Base-by-base conservation (phyloP, 768 basidiomycete genomes). In the Astraeus odoratus region DNA sequence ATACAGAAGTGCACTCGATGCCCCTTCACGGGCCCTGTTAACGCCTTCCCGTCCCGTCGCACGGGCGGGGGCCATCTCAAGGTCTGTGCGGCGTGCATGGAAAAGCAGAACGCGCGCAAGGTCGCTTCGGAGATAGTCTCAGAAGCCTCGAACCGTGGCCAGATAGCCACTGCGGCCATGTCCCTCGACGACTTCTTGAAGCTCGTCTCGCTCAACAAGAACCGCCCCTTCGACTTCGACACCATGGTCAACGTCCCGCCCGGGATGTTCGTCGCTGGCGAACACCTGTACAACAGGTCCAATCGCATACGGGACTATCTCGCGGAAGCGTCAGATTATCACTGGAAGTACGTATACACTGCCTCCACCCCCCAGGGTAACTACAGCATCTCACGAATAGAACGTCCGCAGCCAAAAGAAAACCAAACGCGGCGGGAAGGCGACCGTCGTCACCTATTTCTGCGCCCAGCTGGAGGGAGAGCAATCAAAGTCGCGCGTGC, bases 141-240 rank as follows among this genome's bases (percentile, higher is more conserved):
- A 8, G 63, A 63, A 20, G 44, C 53, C 0, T 61, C 63, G 13
- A 54, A 56, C 2, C 58, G 61, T 47, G 53, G 56, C n/a, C 61
- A 65, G 54, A 65, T 65, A 49, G 63, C 63, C 18, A 65, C 62
- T 18, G 62, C 62, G 5, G 63, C 62, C 49, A 63, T 65, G 55
- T 54, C 55, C 18, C 53, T 65, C 31, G 62, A 63, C 47, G 63
- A 63, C 52, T 63, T 63, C 42, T 53, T 63, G 50, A 57, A 44
- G 47, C 61, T 63, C 40, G 55, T 63, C 47, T 59, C 63, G 20
- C 44, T 61, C 44, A 64, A 64, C 49, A 64, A 64, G 56, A 49
- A 40, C 0, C 52, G 57, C 9, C 64, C 64, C 0, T 64, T 64
- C 35, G 64, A 64, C 48, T 66, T 64, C 33, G 62, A 64, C 22